Percentiles rank a stretch among this genome's conserved stretches.
Evolutionary conservation across 176 grass and related monocot species (phyloP).

Genomic region (sorghum (Sorghum bicolor)): Sorghum_bicolor_NCBIv3 NC_012872.2:62468501-62469000

Average conservation of each 20-base stretch:
- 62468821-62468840: constrained; percentile 57
- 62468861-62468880: constrained; percentile 81
- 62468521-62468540: constrained; percentile 83
- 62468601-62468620: constrained; percentile 84
- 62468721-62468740: constrained; percentile 65
- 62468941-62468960: constrained; percentile 86
- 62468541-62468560: constrained; percentile 94
- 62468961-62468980: constrained; percentile 72
- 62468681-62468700: constrained; percentile 87
- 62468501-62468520: neutral
- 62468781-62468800: neutral
- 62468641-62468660: constrained; percentile 86
- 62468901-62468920: constrained; percentile 59
- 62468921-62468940: constrained; percentile 53
- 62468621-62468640: constrained; percentile 79
- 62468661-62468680: constrained; percentile 77
- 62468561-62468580: constrained; percentile 95
- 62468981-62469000: constrained; percentile 74
- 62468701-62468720: constrained; percentile 62
- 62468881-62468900: constrained; percentile 79
- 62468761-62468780: neutral
- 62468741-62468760: neutral
- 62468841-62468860: constrained; percentile 84
- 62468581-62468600: constrained; percentile 89
- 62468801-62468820: too few relatives aligned